Evolutionary conservation across 768 basidiomycete species (phyloP).

Genomic region (Hypsizygus marmoreus): DNA sequence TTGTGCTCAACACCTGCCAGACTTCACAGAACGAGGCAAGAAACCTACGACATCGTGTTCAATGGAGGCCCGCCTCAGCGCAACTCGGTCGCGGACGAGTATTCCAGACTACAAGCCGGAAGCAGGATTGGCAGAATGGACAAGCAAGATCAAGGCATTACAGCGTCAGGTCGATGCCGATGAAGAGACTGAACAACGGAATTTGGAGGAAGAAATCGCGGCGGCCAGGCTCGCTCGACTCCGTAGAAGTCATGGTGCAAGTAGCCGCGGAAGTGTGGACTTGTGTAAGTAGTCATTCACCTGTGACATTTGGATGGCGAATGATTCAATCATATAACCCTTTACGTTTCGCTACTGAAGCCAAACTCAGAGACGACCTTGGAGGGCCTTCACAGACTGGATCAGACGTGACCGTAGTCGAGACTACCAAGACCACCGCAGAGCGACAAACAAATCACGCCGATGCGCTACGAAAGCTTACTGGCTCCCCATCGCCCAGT

Average conservation of each 20-base stretch:
- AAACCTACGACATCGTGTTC: not conserved
- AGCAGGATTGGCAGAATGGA: conserved; percentile 77
- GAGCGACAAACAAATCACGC: conserved; percentile 46
- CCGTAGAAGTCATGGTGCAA: conserved; percentile 47
- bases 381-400: not conserved
- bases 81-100: conserved; percentile 28
- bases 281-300: conserved; percentile 41
- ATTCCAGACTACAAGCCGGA: conserved; percentile 54
- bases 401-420: conserved; percentile 16
- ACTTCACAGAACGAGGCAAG: too few species aligned
- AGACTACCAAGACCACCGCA: conserved; percentile 23
- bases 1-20: too few species aligned
- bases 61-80: conserved; percentile 10
- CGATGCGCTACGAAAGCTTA: conserved; percentile 49
- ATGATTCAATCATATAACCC: conserved; percentile 2
- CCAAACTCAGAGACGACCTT: conserved; percentile 7
- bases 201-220: conserved; percentile 65
- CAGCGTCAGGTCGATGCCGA: conserved; percentile 82
- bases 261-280: conserved; percentile 43
- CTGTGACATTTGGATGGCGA: not conserved
- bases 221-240: conserved; percentile 53
- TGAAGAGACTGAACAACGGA: conserved; percentile 74
- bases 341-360: not conserved
- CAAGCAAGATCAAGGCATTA: conserved; percentile 75
- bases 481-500: conserved; percentile 18